These are phyloP conservation scores for Setomelanomma holmii DNA, from an alignment of 2,329 filamentous ascomycete genomes.

Conservation along the genomic window DNA sequence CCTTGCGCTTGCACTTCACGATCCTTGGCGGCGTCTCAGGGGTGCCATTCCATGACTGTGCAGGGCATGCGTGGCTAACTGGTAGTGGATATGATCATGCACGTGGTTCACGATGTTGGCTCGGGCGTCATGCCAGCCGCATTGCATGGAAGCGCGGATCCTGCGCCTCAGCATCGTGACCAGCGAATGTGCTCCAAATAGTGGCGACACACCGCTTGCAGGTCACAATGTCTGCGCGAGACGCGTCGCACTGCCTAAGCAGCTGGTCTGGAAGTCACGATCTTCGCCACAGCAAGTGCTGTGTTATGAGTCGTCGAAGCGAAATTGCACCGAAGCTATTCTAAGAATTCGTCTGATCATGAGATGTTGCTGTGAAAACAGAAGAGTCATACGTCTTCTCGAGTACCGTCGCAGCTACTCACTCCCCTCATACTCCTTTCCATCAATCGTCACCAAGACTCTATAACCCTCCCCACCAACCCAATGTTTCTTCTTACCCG, in stretches of 20 bases:
- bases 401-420: constrained; percentile 9
- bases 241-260: neutral
- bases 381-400: neutral
- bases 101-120: constrained; percentile 31
- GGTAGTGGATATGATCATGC: constrained; percentile 25
- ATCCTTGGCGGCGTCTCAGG: constrained; percentile 36
- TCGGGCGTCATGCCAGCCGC: constrained; percentile 13
- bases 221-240: constrained; percentile 30
- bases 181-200: constrained; percentile 8
- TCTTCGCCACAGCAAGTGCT: constrained; percentile 22
- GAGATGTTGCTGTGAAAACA: neutral
- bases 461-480: constrained; percentile 36
- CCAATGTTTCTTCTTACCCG: constrained; percentile 52
- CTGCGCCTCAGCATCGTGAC: constrained; percentile 23
- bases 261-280: constrained; percentile 17
- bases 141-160: constrained; percentile 12
- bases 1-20: constrained; percentile 26
- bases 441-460: constrained; percentile 38
- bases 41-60: constrained; percentile 26
- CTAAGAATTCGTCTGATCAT: neutral
- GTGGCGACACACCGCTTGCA: constrained; percentile 34
- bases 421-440: constrained; percentile 25
- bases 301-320: constrained; percentile 5
- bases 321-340: neutral
- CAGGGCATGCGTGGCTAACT: constrained; percentile 40